These are phyloP conservation scores for Phytophthora capsici DNA, from an alignment of 352 stramenopile genomes.

Conservation along the genomic window DNA sequence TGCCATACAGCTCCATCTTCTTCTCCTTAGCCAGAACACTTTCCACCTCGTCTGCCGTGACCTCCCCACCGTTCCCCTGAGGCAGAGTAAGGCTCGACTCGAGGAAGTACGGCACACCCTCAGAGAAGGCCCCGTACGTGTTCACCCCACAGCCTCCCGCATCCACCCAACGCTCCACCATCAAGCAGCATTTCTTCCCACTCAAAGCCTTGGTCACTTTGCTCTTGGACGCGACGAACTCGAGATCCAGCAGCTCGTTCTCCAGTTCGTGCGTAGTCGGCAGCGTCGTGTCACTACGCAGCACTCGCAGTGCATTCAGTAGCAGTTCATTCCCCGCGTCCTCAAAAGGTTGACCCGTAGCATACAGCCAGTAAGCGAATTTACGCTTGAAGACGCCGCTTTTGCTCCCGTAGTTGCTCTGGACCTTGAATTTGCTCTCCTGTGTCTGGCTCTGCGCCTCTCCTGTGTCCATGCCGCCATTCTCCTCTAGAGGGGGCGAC, in stretches of 20 bases:
- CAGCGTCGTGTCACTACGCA: conserved; percentile 49
- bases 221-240: conserved; percentile 48
- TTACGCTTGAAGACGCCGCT: conserved; percentile 66
- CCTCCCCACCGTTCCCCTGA: conserved; percentile 31
- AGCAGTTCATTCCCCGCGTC: conserved; percentile 54
- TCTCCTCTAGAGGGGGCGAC: not conserved
- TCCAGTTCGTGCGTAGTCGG: conserved; percentile 65
- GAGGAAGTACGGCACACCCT: conserved; percentile 53
- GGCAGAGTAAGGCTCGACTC: conserved; percentile 34
- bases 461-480: not conserved
- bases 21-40: conserved; percentile 54
- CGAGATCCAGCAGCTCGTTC: conserved; percentile 67
- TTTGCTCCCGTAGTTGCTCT: conserved; percentile 50
- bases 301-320: conserved; percentile 43
- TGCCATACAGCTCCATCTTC: conserved; percentile 54
- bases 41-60: conserved; percentile 55
- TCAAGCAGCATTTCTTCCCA: conserved; percentile 60
- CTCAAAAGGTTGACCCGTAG: conserved; percentile 59
- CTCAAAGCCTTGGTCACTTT: conserved; percentile 54
- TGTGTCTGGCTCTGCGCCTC: not conserved
- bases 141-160: conserved; percentile 45
- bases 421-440: conserved; percentile 5
- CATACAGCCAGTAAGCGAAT: conserved; percentile 70
- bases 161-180: conserved; percentile 64
- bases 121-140: conserved; percentile 52